Conservation (phyloP, 1,284 basidiomycete species). For the Tremellales sp. region DNA sequence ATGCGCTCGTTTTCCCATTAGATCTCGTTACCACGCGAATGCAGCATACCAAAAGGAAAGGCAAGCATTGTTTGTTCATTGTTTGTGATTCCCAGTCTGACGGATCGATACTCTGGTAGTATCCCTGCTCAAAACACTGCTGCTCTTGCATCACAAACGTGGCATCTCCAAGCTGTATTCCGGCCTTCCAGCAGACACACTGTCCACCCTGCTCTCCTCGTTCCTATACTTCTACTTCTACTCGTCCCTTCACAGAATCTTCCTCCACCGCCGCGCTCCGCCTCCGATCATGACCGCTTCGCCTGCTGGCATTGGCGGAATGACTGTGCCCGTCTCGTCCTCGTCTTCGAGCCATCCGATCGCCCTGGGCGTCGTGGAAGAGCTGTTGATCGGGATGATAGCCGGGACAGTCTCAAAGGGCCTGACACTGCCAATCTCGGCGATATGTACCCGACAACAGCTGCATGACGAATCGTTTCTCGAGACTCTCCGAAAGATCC, state of each 20-base stretch:
- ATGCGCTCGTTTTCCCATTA: slow-evolving; percentile 52
- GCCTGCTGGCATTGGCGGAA: slow-evolving; percentile 25
- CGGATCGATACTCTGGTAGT: slow-evolving; percentile 13
- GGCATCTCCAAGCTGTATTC: slow-evolving; percentile 37
- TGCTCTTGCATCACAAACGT: slow-evolving; percentile 20
- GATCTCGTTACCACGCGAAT: slow-evolving; percentile 49
- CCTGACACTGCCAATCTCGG: slow-evolving; percentile 51
- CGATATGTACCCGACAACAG: slow-evolving; percentile 51
- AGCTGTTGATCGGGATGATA: slow-evolving; percentile 50
- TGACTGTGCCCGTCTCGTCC: slow-evolving; percentile 12
- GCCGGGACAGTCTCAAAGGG: slow-evolving; percentile 49
- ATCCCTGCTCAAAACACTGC: slow-evolving; percentile 20
- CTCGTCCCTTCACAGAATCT: slow-evolving; percentile 32
- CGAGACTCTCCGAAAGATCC: neutral
- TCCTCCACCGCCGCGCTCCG: slow-evolving; percentile 15
- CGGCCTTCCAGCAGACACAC: slow-evolving; percentile 47
- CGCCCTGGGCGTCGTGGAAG: slow-evolving; percentile 42
- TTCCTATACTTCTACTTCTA: slow-evolving; percentile 48
- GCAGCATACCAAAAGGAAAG: slow-evolving; percentile 32
- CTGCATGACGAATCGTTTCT: slow-evolving; percentile 30
- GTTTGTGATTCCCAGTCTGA: slow-evolving; percentile 4
- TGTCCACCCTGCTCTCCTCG: slow-evolving; percentile 48
- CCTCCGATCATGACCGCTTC: slow-evolving; percentile 8
- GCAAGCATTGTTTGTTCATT: slow-evolving; percentile 10
- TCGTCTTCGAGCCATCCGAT: neutral